A percentile compares a stretch with the other conserved stretches of the same genome.
phyloP scores from a whole-genome alignment of 768 basidiomycete genomes.

The Inosperma sp. region DNA sequence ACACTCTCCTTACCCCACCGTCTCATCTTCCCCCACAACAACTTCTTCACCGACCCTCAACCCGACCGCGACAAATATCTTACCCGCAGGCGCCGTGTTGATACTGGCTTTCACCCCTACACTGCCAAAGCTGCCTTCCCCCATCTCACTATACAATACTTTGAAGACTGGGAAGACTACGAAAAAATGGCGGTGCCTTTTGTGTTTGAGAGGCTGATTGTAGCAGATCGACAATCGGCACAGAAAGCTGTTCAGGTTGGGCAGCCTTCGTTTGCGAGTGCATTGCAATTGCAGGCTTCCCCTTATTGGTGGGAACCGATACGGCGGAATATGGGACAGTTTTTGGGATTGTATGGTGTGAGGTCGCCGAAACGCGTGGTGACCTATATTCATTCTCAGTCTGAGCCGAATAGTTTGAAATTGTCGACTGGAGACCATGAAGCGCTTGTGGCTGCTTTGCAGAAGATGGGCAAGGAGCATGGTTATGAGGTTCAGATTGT shows the following conservation, averaged over 20 bases:
- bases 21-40: constrained; percentile 67
- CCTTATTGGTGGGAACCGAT: constrained; percentile 70
- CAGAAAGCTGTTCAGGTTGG: constrained; percentile 21
- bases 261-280: constrained; percentile 40
- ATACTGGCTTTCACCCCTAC: constrained; percentile 68
- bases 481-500: constrained; percentile 56
- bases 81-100: constrained; percentile 42
- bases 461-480: constrained; percentile 44
- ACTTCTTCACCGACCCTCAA: constrained; percentile 50
- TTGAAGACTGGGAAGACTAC: constrained; percentile 76
- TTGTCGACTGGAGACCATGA: constrained; percentile 54
- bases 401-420: constrained; percentile 44
- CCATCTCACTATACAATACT: constrained; percentile 58
- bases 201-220: constrained; percentile 67
- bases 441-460: constrained; percentile 54
- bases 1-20: constrained; percentile 65
- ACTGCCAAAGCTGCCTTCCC: constrained; percentile 74
- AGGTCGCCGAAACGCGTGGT: constrained; percentile 30
- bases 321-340: constrained; percentile 38
- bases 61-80: constrained; percentile 31
- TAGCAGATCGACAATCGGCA: constrained; percentile 74
- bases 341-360: constrained; percentile 34
- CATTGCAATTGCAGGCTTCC: constrained; percentile 43
- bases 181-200: constrained; percentile 63
- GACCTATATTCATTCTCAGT: constrained; percentile 46